Percentiles rank a stretch among this genome's conserved stretches.
Conservation (phyloP, 768 basidiomycete genomes). For the Mycena epipterygia region DNA sequence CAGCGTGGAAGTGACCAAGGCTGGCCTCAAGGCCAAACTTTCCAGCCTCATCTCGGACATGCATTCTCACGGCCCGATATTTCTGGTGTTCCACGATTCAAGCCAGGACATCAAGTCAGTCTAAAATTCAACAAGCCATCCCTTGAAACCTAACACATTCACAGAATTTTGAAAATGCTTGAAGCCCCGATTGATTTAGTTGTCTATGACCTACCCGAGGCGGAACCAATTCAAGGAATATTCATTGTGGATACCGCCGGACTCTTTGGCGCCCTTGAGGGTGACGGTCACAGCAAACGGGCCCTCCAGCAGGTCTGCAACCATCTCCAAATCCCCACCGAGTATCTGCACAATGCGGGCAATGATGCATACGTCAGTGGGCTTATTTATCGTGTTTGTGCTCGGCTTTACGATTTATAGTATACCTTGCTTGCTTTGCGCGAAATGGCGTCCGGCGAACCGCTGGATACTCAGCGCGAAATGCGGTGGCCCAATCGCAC, state of each 20-base stretch:
- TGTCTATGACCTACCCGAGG: conserved; percentile 60
- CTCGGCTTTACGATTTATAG: conserved; percentile 44
- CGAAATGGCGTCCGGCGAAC: conserved; percentile 66
- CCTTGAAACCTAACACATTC: neutral
- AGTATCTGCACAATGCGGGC: conserved; percentile 68
- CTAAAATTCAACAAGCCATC: neutral
- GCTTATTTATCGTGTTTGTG: neutral
- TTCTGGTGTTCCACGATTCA: conserved; percentile 86
- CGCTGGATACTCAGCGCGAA: conserved; percentile 67
- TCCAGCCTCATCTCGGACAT: conserved; percentile 58
- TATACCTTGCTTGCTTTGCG: conserved; percentile 64
- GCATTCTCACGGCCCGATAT: conserved; percentile 68
- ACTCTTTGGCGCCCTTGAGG: conserved; percentile 63
- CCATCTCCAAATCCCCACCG: conserved; percentile 57
- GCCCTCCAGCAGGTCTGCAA: conserved; percentile 61
- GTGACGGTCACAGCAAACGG: conserved; percentile 55
- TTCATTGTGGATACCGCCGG: conserved; percentile 66
- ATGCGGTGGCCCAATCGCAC: conserved; percentile 67
- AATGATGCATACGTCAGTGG: conserved; percentile 69
- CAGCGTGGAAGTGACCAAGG: conserved; percentile 67
- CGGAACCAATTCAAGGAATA: conserved; percentile 52
- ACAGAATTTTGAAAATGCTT: conserved; percentile 49
- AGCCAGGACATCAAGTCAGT: conserved; percentile 81
- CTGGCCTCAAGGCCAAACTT: conserved; percentile 66
- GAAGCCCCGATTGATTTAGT: conserved; percentile 54